Conservation (phyloP, 179 eudicot genomes). For the Sideroxylon spinosum region DNA sequence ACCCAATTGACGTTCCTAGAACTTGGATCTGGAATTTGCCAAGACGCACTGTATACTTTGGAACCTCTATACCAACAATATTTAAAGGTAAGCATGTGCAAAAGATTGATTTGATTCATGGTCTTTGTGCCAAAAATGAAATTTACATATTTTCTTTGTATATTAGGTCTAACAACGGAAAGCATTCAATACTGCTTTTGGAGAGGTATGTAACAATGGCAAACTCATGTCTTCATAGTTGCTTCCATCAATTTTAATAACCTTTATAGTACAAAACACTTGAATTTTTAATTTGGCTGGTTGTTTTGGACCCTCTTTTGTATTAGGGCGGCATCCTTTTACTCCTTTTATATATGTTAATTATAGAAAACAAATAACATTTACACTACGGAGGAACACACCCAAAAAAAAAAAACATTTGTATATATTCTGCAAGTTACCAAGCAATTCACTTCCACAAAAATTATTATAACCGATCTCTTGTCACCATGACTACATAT, state of each 20-base stretch:
- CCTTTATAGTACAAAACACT: too few relatives aligned
- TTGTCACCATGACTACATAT: not conserved
- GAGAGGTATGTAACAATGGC: conserved; percentile 55
- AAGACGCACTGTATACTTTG: conserved; percentile 80
- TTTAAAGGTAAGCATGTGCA: conserved; percentile 45
- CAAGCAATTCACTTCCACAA: not conserved
- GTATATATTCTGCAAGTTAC: not conserved
- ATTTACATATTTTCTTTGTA: conserved; percentile 8
- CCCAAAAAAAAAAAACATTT: not conserved
- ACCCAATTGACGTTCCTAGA: conserved; percentile 78
- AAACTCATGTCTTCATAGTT: not conserved
- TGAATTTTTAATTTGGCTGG: too few relatives aligned
- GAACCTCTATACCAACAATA: conserved; percentile 83
- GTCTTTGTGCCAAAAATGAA: not conserved
- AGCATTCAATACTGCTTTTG: conserved; percentile 87
- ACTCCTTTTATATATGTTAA: too few relatives aligned
- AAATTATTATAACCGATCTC: not conserved
- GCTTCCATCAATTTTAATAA: not conserved
- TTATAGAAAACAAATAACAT: not conserved
- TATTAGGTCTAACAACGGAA: conserved; percentile 60
- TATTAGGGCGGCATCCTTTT: too few relatives aligned
- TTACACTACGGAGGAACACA: not conserved
- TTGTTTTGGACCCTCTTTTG: too few relatives aligned
- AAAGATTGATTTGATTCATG: not conserved
- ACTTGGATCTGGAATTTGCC: conserved; percentile 82